Evolutionary conservation across 345 rosid genomes (phyloP).

Genomic region (Salix udensis): DNA sequence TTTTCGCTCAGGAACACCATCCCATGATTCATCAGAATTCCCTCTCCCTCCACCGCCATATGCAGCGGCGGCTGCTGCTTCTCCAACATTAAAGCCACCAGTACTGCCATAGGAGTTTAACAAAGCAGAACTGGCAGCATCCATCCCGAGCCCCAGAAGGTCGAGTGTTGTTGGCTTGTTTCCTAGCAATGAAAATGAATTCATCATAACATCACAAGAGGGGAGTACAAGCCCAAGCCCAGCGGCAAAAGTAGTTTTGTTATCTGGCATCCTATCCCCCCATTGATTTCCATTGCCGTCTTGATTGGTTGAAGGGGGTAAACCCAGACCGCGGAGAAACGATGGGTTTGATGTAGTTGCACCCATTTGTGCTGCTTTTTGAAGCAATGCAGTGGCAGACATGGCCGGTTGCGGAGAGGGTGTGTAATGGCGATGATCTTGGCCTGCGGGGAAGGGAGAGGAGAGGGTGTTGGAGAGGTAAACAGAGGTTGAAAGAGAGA

Average conservation of each 20-base stretch:
- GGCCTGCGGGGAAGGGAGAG: conserved; percentile 33
- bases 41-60: conserved; percentile 30
- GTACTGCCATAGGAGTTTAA: conserved; percentile 38
- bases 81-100: conserved; percentile 35
- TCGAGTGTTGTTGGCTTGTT: conserved; percentile 60
- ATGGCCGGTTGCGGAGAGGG: conserved; percentile 54
- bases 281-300: conserved; percentile 18
- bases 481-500: conserved; percentile 59
- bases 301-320: conserved; percentile 29
- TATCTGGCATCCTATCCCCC: conserved; percentile 36
- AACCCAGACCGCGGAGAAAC: conserved; percentile 47
- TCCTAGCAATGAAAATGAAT: conserved; percentile 38
- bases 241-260: conserved; percentile 9
- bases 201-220: conserved; percentile 32
- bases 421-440: conserved; percentile 31
- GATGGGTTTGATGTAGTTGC: conserved; percentile 53
- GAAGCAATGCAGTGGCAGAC: conserved; percentile 96
- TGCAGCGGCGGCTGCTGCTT: conserved; percentile 20
- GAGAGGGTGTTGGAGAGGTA: conserved; percentile 47
- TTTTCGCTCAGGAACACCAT: conserved; percentile 32
- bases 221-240: conserved; percentile 45
- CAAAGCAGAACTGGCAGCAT: conserved; percentile 41
- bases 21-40: conserved; percentile 39
- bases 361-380: conserved; percentile 94
- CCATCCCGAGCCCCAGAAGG: conserved; percentile 61